These are phyloP conservation scores for Saitozyma sp. DNA, from an alignment of 768 basidiomycete species.

Conservation along the genomic window DNA sequence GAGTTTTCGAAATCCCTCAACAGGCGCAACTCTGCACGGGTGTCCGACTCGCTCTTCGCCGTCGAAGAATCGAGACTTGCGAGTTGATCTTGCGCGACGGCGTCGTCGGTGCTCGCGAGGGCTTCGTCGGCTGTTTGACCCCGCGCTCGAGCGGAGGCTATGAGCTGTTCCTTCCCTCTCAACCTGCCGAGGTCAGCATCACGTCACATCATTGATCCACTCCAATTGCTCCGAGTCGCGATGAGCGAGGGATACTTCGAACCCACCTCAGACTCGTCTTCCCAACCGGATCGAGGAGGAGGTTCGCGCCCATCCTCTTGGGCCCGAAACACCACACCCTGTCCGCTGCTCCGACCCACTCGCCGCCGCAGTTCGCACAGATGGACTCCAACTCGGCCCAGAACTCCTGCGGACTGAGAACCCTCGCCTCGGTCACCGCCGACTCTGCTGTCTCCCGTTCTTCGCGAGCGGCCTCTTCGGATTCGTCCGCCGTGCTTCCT, in stretches of 20 bases:
- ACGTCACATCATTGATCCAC: not conserved
- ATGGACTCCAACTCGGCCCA: slow-evolving; percentile 70
- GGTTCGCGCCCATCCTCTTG: slow-evolving; percentile 76
- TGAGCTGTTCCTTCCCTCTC: slow-evolving; percentile 31
- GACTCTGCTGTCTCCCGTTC: slow-evolving; percentile 65
- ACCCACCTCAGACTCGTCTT: slow-evolving; percentile 49
- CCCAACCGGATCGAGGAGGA: slow-evolving; percentile 69
- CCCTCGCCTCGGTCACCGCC: slow-evolving; percentile 64
- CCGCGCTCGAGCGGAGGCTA: slow-evolving; percentile 39
- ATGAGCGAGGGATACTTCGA: not conserved
- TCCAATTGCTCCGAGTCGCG: not conserved
- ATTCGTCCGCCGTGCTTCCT: slow-evolving; percentile 20
- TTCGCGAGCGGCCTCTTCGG: slow-evolving; percentile 27
- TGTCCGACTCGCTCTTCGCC: slow-evolving; percentile 9
- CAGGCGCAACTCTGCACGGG: slow-evolving; percentile 30
- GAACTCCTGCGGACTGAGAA: slow-evolving; percentile 71
- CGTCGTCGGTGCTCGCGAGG: slow-evolving; percentile 34
- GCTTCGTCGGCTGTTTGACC: slow-evolving; percentile 49
- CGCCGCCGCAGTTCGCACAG: slow-evolving; percentile 67
- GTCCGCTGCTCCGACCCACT: slow-evolving; percentile 74
- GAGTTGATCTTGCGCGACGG: slow-evolving; percentile 26
- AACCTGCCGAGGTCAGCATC: slow-evolving; percentile 21
- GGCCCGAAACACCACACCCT: slow-evolving; percentile 91
- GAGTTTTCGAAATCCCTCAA: slow-evolving; percentile 70
- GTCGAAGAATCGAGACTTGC: slow-evolving; percentile 14